Percentiles rank a stretch among this genome's conserved stretches.
These are phyloP conservation scores for Wickerhamiella brachini DNA, from an alignment of 805 yeast genomes.

Conservation along the genomic window DNA sequence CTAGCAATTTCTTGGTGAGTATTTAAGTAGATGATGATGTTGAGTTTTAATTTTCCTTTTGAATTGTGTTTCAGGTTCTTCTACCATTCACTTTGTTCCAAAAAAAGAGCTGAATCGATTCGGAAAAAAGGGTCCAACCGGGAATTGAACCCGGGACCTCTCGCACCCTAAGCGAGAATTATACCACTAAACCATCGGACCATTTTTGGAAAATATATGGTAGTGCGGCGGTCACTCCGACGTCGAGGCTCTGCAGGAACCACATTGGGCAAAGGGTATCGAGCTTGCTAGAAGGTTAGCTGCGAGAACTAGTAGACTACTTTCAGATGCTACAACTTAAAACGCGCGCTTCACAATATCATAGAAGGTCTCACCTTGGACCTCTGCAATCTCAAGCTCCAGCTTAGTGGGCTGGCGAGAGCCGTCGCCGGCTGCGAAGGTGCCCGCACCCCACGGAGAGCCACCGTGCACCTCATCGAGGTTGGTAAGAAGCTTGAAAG, in stretches of 20 bases:
- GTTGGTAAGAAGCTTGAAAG: conserved; percentile 41
- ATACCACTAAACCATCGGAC: neutral
- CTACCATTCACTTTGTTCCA: too few species aligned
- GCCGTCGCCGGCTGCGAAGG: conserved; percentile 64
- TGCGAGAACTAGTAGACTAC: too few species aligned
- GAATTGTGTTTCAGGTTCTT: too few species aligned
- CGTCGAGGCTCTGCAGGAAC: neutral
- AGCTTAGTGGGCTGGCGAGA: conserved; percentile 50
- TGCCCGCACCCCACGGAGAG: conserved; percentile 81
- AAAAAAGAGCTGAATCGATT: neutral
- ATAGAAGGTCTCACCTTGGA: conserved; percentile 58
- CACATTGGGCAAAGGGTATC: neutral
- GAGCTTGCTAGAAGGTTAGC: neutral
- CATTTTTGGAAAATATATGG: neutral
- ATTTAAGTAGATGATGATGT: neutral
- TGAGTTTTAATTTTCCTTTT: neutral
- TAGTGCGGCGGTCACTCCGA: neutral
- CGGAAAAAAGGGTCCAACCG: neutral
- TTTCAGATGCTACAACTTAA: conserved; percentile 4
- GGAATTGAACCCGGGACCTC: neutral
- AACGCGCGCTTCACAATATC: conserved; percentile 25
- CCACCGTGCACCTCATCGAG: conserved; percentile 65
- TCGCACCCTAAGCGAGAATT: neutral
- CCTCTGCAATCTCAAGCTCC: conserved; percentile 49
- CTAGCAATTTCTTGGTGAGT: conserved; percentile 36